Evolutionary conservation across 2,329 filamentous ascomycete genomes (phyloP).

Genomic region (Trichoderma citrinoviride): DNA sequence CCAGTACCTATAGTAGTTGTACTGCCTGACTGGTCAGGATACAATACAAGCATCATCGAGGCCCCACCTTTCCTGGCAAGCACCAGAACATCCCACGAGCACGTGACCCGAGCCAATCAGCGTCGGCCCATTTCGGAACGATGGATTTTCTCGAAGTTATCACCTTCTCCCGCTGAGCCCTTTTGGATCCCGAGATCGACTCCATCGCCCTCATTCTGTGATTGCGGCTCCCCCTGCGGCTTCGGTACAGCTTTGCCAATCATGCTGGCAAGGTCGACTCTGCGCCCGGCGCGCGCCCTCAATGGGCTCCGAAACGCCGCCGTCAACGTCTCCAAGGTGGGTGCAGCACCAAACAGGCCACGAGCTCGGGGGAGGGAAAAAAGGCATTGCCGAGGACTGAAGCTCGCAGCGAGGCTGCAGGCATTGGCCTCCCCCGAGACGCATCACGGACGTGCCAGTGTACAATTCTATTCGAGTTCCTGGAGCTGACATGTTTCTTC

Average conservation of each 20-base stretch:
- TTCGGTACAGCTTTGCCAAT: slow-evolving; percentile 49
- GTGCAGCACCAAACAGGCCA: slow-evolving; percentile 22
- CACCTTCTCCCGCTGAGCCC: slow-evolving; percentile 40
- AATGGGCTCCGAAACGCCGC: slow-evolving; percentile 73
- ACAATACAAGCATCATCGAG: background rate
- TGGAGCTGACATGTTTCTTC: slow-evolving; percentile 40
- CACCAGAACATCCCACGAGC: slow-evolving; percentile 21
- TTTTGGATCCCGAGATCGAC: slow-evolving; percentile 42
- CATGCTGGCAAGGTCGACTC: slow-evolving; percentile 91
- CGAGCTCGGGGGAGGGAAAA: slow-evolving; percentile 12
- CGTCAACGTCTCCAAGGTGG: slow-evolving; percentile 72
- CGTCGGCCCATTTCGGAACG: slow-evolving; percentile 44
- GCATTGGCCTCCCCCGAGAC: slow-evolving; percentile 24
- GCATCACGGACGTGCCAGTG: slow-evolving; percentile 24
- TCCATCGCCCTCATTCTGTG: slow-evolving; percentile 35
- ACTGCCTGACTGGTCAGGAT: too few species aligned
- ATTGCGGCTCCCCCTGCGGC: slow-evolving; percentile 38
- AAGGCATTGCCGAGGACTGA: slow-evolving; percentile 35
- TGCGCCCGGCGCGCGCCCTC: slow-evolving; percentile 85
- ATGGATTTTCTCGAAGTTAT: slow-evolving; percentile 41
- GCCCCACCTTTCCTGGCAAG: slow-evolving; percentile 11
- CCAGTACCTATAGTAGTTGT: too few species aligned
- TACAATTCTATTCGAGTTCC: slow-evolving; percentile 24
- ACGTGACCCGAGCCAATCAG: slow-evolving; percentile 44
- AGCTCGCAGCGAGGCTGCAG: slow-evolving; percentile 25